Percentiles rank a stretch among this genome's conserved stretches.
phyloP scores from a whole-genome alignment of 2,329 filamentous ascomycete species.

The Penicillium janthinellum region DNA sequence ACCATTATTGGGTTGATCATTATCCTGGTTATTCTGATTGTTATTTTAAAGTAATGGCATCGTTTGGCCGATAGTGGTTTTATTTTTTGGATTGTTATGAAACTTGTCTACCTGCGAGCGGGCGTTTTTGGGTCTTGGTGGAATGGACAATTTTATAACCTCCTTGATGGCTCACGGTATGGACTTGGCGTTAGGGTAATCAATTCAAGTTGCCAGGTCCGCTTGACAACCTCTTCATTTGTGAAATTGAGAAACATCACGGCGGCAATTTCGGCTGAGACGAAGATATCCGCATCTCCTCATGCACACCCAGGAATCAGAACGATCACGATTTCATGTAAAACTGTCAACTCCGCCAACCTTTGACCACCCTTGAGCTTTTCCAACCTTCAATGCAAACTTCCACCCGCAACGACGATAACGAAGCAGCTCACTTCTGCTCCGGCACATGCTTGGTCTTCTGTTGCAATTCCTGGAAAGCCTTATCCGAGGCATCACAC shows the following conservation, averaged over 20 bases:
- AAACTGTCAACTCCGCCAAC: background rate
- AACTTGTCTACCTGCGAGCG: constrained; percentile 19
- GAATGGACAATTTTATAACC: background rate
- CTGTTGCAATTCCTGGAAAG: constrained; percentile 58
- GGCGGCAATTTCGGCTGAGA: background rate
- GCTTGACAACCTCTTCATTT: background rate
- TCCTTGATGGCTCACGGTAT: background rate
- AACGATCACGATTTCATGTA: background rate
- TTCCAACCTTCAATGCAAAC: background rate
- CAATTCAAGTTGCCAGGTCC: background rate
- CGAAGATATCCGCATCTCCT: background rate
- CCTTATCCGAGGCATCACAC: constrained; percentile 42
- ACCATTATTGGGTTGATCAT: constrained; percentile 80
- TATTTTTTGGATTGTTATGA: constrained; percentile 2
- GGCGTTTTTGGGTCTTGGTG: constrained; percentile 18
- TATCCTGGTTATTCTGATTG: constrained; percentile 78
- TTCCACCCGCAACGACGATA: background rate
- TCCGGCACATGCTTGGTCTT: constrained; percentile 54
- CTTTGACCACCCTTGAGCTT: background rate
- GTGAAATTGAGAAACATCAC: background rate
- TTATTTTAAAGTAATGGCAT: constrained; percentile 68
- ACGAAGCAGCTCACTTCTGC: constrained; percentile 6
- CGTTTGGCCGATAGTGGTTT: background rate
- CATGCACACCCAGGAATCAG: background rate
- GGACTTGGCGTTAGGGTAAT: background rate